Percentiles rank a stretch among this genome's conserved stretches.
phyloP scores from a whole-genome alignment of 768 basidiomycete genomes.

The Suillus bovinus region DNA sequence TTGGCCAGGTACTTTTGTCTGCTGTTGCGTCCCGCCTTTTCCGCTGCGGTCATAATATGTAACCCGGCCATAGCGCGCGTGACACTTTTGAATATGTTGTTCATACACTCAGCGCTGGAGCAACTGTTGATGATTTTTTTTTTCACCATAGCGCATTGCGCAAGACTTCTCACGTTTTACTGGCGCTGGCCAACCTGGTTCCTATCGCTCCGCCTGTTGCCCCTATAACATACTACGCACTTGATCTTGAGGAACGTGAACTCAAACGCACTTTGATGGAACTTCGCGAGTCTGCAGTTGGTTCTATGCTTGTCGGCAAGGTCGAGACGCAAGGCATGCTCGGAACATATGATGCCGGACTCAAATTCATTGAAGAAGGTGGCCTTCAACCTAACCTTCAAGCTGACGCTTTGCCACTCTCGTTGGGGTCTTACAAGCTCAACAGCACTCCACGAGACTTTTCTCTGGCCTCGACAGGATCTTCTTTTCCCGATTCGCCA shows the following conservation, averaged over 20 bases:
- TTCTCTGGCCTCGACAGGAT: conserved; percentile 41
- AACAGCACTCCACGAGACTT: conserved; percentile 24
- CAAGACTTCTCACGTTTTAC: conserved; percentile 85
- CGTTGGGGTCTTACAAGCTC: conserved; percentile 14
- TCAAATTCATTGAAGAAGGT: conserved; percentile 68
- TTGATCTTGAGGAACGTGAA: conserved; percentile 89
- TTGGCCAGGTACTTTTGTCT: not conserved
- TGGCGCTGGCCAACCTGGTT: conserved; percentile 62
- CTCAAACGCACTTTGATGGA: conserved; percentile 75
- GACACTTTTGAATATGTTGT: not conserved
- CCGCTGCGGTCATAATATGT: not conserved
- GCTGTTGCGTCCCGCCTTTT: not conserved
- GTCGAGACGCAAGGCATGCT: conserved; percentile 83
- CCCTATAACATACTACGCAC: conserved; percentile 83
- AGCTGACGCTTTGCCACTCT: conserved; percentile 4
- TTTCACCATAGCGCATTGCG: conserved; percentile 61
- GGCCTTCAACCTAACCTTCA: conserved; percentile 22
- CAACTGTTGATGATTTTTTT: conserved; percentile 13
- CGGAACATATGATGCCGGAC: conserved; percentile 89
- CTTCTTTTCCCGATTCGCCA: conserved; percentile 20
- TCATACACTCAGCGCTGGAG: too few species aligned
- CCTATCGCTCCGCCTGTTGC: conserved; percentile 35
- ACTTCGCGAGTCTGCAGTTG: conserved; percentile 64
- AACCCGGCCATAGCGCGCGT: not conserved
- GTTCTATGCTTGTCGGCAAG: conserved; percentile 62